A percentile compares a stretch with the other conserved stretches of the same genome.
These are phyloP conservation scores for Solanum ossicruentum DNA, from an alignment of 257 asterid genomes.

Conservation along the genomic window DNA sequence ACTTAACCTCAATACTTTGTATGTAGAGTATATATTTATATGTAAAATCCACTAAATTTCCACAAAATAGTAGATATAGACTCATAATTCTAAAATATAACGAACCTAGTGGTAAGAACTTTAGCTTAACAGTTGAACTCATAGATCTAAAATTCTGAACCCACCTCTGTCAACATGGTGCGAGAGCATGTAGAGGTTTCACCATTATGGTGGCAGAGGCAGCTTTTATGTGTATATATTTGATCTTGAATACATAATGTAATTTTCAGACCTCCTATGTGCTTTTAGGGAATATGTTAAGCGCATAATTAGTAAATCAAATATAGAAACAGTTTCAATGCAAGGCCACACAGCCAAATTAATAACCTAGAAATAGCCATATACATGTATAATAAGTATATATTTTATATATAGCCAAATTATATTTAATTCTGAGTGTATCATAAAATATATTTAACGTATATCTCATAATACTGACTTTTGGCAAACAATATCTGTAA, in stretches of 20 bases:
- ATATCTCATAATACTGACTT: too few relatives aligned
- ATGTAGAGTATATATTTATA: neutral
- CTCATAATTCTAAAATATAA: neutral
- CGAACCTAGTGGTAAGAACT: accelerated
- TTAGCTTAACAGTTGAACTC: neutral
- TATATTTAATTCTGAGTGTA: too few relatives aligned
- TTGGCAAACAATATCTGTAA: neutral
- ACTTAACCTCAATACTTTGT: neutral
- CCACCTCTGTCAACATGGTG: neutral
- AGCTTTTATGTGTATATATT: neutral
- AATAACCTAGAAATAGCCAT: too few relatives aligned
- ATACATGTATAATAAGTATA: too few relatives aligned
- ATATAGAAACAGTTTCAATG: too few relatives aligned
- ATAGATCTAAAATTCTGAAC: neutral
- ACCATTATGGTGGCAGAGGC: neutral
- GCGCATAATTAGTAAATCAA: neutral
- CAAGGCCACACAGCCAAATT: too few relatives aligned
- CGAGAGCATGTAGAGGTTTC: neutral
- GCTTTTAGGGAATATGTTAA: neutral
- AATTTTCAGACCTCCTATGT: neutral
- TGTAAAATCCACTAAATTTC: neutral
- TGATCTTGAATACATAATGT: neutral
- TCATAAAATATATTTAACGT: too few relatives aligned
- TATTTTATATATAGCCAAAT: too few relatives aligned
- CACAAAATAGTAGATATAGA: neutral